Percentiles rank a stretch among this genome's conserved stretches.
Conservation (phyloP, 768 basidiomycete species). For the Hortiboletus flavorubellus region DNA sequence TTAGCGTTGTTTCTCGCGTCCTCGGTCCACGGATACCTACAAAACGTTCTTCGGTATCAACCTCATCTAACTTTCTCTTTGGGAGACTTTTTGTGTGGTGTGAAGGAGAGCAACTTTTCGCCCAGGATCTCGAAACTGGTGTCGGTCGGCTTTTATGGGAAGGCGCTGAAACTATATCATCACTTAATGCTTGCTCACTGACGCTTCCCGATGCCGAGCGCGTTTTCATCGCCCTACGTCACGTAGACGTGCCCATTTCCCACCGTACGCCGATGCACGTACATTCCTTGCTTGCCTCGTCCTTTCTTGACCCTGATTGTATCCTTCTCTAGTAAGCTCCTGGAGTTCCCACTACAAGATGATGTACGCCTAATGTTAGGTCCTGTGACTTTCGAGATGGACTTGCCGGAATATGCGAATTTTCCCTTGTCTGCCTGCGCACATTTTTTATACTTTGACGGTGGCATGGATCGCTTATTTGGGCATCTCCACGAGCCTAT, state of each 20-base stretch:
- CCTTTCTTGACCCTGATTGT: constrained; percentile 6
- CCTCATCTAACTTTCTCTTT: constrained; percentile 22
- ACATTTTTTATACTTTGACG: constrained; percentile 18
- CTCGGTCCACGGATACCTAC: constrained; percentile 15
- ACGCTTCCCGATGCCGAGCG: constrained; percentile 15
- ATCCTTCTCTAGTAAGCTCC: constrained; percentile 15
- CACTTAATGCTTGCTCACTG: constrained; percentile 18
- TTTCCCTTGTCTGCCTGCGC: constrained; percentile 15
- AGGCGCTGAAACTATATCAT: constrained; percentile 13
- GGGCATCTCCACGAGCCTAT: constrained; percentile 6
- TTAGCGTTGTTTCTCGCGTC: constrained; percentile 6
- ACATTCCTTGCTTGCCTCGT: not conserved
- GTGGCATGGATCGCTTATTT: constrained; percentile 14
- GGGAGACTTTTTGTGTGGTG: constrained; percentile 24
- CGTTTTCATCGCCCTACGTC: constrained; percentile 19
- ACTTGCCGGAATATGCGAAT: constrained; percentile 15
- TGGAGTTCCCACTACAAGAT: constrained; percentile 19
- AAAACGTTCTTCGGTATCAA: constrained; percentile 13
- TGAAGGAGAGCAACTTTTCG: constrained; percentile 19
- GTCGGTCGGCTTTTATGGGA: constrained; percentile 19
- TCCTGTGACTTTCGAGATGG: constrained; percentile 13
- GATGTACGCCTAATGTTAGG: constrained; percentile 11
- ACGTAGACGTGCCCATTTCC: constrained; percentile 13
- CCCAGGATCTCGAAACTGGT: constrained; percentile 21
- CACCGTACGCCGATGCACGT: constrained; percentile 22